phyloP scores from a whole-genome alignment of 2,329 filamentous ascomycete genomes.

The Aspergillus jensenii region DNA sequence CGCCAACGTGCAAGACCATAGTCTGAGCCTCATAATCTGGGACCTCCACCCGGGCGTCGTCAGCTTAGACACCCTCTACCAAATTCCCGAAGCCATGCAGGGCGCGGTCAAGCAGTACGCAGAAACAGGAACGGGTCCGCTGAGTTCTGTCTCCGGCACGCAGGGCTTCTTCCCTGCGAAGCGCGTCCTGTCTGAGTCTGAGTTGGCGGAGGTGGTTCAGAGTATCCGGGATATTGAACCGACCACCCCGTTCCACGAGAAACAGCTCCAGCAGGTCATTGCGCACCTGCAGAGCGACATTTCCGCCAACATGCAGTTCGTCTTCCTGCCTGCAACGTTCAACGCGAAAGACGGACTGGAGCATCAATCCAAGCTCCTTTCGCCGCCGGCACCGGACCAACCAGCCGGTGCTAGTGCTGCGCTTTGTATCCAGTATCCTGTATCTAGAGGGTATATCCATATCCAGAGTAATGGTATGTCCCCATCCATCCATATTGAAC shows the following conservation, averaged over 20 bases:
- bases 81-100: background rate
- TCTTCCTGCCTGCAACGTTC: background rate
- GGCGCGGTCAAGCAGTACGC: background rate
- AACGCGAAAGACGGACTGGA: background rate
- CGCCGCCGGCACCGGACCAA: background rate
- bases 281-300: constrained; percentile 7
- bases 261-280: constrained; percentile 5
- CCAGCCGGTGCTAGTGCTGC: constrained; percentile 13
- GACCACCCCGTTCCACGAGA: background rate
- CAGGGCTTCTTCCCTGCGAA: constrained; percentile 8
- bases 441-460: constrained; percentile 23
- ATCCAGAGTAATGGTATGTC: constrained; percentile 9
- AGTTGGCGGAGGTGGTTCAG: background rate
- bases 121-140: background rate
- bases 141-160: background rate
- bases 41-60: constrained; percentile 12
- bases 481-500: too few species aligned
- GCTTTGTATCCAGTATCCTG: constrained; percentile 20
- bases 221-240: constrained; percentile 2
- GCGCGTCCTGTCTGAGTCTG: background rate
- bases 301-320: constrained; percentile 2
- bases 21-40: constrained; percentile 8
- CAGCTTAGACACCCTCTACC: constrained; percentile 16
- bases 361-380: constrained; percentile 13
- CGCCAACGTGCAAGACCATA: constrained; percentile 51